Evolutionary conservation across 2,329 filamentous ascomycete species (phyloP), one percentile per base, ranked within the genome.

Genomic region (Aureobasidium namibiae): DNA sequence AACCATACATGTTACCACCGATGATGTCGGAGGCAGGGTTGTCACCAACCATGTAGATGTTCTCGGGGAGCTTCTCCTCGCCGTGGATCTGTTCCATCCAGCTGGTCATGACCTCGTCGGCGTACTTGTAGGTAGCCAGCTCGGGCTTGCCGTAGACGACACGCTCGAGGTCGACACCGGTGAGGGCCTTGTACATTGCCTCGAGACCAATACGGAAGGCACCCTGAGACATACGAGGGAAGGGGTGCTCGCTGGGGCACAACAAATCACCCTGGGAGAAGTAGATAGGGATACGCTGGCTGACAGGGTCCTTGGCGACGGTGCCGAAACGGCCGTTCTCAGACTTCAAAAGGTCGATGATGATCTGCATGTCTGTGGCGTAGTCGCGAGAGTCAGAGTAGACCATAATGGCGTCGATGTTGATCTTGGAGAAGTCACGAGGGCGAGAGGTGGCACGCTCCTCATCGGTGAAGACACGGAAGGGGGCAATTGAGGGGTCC

Each of bases 71-170:
- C 61, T 75, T 78, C 77, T 88, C 84, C 72, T 89, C 86, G 68
- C 83, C 83, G 77, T 90, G 87, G 64, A 90, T 82, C 66, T 83
- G 78, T 65, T 87, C 86, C 86, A 90, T 90, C 87, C 87, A 90
- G 54, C 80, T 81, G 33, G 82, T 78, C 63, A 90, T 80, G 18
- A 90, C 82, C 73, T 88, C 85, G 66, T 89, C 86, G 63, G 87
- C 87, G 73, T 88, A 89, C 76, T 86, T 88, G 80, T 89, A 89
- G n/a, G 86, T 89, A 5, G 86, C 86, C 61, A 83, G 67, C 71
- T 89, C 86, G 26, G 86, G 86, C 79, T 89, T 89, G 68, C 86
- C 86, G 76, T 89, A 89, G 60, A 89, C 84, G 34, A 88, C 84
- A 78, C 86, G 86, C 80, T 89, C 86, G 48, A 89, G 82, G 63